phyloP scores from a whole-genome alignment of 2,329 filamentous ascomycete species.

The Diatrype stigma region DNA sequence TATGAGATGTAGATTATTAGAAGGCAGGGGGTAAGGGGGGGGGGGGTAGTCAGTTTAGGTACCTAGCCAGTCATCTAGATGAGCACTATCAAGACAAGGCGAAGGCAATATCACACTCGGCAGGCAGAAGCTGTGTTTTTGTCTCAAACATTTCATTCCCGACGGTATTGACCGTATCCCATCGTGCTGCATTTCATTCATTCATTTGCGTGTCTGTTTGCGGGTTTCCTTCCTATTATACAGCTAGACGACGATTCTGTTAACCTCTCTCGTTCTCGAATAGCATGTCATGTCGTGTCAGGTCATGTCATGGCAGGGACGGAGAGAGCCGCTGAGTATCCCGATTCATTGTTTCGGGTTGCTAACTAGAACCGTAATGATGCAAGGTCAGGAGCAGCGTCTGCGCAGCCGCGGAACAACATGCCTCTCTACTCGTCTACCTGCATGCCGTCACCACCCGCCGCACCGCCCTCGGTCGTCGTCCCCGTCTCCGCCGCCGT shows the following conservation, averaged over 20 bases:
- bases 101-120: too few species aligned
- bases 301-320: neutral
- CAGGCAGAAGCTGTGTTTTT: too few species aligned
- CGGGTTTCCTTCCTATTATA: neutral
- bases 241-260: neutral
- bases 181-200: too few species aligned
- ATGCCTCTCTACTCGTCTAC: constrained; percentile 32
- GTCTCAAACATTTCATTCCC: too few species aligned
- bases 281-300: neutral
- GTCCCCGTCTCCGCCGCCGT: constrained; percentile 30
- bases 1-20: constrained; percentile 12
- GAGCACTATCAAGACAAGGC: too few species aligned
- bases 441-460: constrained; percentile 41
- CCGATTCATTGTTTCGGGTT: too few species aligned
- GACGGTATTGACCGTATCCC: neutral
- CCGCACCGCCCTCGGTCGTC: constrained; percentile 33
- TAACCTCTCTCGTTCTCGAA: too few species aligned
- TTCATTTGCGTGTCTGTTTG: neutral
- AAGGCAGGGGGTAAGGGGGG: too few species aligned
- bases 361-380: neutral
- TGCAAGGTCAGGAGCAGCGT: neutral
- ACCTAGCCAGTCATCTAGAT: too few species aligned
- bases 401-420: neutral
- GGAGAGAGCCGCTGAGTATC: too few species aligned
- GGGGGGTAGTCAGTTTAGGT: too few species aligned